phyloP scores from a whole-genome alignment of 805 yeast species.

The Candida multigemmis region DNA sequence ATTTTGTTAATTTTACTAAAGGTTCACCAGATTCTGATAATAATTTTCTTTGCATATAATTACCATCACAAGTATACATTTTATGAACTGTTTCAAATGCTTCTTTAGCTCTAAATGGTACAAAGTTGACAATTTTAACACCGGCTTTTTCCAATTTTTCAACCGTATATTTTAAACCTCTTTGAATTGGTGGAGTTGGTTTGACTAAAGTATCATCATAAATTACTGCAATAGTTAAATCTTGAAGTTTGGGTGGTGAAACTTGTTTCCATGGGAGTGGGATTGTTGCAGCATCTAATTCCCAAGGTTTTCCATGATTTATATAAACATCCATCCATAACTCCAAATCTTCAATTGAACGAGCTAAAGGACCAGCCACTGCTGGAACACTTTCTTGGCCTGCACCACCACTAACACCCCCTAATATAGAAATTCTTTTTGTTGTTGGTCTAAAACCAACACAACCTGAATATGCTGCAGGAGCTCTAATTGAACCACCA shows the following conservation, averaged over 20 bases:
- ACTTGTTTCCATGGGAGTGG: slow-evolving; percentile 49
- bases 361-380: slow-evolving; percentile 62
- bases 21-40: slow-evolving; percentile 64
- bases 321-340: slow-evolving; percentile 55
- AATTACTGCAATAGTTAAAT: slow-evolving; percentile 51
- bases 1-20: slow-evolving; percentile 50
- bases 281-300: slow-evolving; percentile 34
- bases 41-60: slow-evolving; percentile 42
- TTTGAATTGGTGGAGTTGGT: slow-evolving; percentile 56
- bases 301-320: slow-evolving; percentile 61
- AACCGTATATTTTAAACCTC: slow-evolving; percentile 47
- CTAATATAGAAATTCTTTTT: slow-evolving; percentile 22
- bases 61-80: slow-evolving; percentile 64
- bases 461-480: slow-evolving; percentile 34
- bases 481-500: slow-evolving; percentile 36
- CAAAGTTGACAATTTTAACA: slow-evolving; percentile 45
- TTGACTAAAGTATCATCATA: slow-evolving; percentile 58
- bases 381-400: slow-evolving; percentile 62
- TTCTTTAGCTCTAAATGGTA: slow-evolving; percentile 48
- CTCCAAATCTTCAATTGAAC: slow-evolving; percentile 58
- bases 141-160: slow-evolving; percentile 51
- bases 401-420: slow-evolving; percentile 45
- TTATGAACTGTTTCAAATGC: slow-evolving; percentile 50
- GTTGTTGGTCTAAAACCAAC: slow-evolving; percentile 35
- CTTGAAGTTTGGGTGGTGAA: slow-evolving; percentile 24